Evolutionary conservation across 495 filamentous ascomycete species (phyloP), one percentile per base, ranked within the genome.

Genomic region (Melanomma pulvis-pyrius): DNA sequence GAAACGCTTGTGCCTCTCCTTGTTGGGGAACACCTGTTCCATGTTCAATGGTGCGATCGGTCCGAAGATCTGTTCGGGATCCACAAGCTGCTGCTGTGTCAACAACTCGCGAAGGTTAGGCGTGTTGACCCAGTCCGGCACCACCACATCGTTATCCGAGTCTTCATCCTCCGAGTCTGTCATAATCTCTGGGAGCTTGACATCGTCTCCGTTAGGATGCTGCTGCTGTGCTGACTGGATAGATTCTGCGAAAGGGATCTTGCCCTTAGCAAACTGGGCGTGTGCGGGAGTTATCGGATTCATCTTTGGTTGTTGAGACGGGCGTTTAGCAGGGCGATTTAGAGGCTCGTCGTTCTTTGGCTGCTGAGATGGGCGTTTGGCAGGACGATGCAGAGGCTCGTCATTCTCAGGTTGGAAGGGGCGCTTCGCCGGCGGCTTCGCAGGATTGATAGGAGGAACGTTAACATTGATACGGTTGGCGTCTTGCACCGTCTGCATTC

Each of bases 1-100:
- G 80, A 96, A 98, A 74, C 89, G 88, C 77, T 90, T 88, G 76
- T 88, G 85, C 65, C 90, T 82, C 57, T 90, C 90, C 74, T 90
- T 90, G 74, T 87, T 90, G 63, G 84, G 88, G 79, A 99, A 99
- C 48, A 97, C 91, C 70, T 97, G 92, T 73, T 99, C 94, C 84
- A 99, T 90, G 65, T 90, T 87, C 72, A 97, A 83, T 34, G 90
- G 89, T 13, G 83, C 88, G 50, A 94, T 90, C 1, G 91, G 89
- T 0, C 94, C 94, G 73, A 99, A 99, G 34, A 99, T 87, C 19
- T 86, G 82, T 73, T 93, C 90, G 1, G 91, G 90, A 74, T 98
- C 91, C 61, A 90, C 82, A 19, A 85, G 81, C 74, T 99, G 92
- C 74, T 99, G 94, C 39, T 82, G 74, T 41, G 83, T 78, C 8